A percentile compares a stretch with the other conserved stretches of the same genome.
phyloP scores from a whole-genome alignment of 2,329 filamentous ascomycete genomes.

The Aspergillus neotritici region DNA sequence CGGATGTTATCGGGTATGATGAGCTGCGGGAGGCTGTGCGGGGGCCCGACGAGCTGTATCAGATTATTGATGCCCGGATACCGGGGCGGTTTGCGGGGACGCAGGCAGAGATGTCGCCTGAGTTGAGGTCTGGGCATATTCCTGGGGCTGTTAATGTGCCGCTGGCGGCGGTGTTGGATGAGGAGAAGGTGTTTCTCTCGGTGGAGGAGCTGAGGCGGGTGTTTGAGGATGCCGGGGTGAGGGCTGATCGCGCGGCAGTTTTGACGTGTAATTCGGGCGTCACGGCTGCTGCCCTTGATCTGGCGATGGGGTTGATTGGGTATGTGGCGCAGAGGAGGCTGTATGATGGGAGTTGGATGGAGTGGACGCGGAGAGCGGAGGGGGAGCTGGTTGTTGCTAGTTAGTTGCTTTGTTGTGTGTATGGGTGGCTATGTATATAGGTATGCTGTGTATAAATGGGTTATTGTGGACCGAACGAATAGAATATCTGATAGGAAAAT shows the following conservation, averaged over 20 bases:
- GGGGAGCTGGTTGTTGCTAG: slow-evolving; percentile 7
- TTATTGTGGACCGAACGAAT: too few species aligned
- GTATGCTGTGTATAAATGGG: too few species aligned
- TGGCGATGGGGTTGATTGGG: slow-evolving; percentile 18
- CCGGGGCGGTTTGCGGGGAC: slow-evolving; percentile 16
- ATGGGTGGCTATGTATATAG: too few species aligned
- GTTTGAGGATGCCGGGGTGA: slow-evolving; percentile 16
- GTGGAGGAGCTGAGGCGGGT: slow-evolving; percentile 6
- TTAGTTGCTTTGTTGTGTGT: too few species aligned
- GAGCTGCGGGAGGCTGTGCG: slow-evolving; percentile 9
- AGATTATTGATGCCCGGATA: slow-evolving; percentile 20
- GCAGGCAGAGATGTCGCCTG: slow-evolving; percentile 12
- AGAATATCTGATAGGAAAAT: too few species aligned
- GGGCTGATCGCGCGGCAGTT: slow-evolving; percentile 10
- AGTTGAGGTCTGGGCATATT: slow-evolving; percentile 21
- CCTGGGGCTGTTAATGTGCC: slow-evolving; percentile 24
- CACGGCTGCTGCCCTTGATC: slow-evolving; percentile 23
- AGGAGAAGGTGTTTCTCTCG: slow-evolving; percentile 10
- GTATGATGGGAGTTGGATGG: slow-evolving; percentile 31
- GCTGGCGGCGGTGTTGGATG: slow-evolving; percentile 15
- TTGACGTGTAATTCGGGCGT: slow-evolving; percentile 29
- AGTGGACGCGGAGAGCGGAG: slow-evolving; percentile 21
- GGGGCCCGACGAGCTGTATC: not conserved
- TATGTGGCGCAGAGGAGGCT: slow-evolving; percentile 16
- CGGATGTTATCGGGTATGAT: slow-evolving; percentile 12